Base-by-base conservation (phyloP, 2,329 filamentous ascomycete species). In the Aspergillus sp. region DNA sequence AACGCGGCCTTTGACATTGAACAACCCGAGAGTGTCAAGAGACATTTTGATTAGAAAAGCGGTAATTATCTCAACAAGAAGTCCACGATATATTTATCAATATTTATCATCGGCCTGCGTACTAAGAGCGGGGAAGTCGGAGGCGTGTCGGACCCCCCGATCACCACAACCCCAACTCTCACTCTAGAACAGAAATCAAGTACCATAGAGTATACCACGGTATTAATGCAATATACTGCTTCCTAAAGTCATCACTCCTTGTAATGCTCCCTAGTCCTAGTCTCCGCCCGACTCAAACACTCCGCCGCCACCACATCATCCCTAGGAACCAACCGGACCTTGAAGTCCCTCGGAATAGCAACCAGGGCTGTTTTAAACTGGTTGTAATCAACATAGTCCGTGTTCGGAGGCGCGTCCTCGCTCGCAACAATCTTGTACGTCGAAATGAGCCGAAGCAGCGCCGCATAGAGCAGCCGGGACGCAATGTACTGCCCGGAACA, bases 331-430 rank as follows among this genome's bases (percentile, higher is more conserved):
- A 87, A 68, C 64, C 74, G 81, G 5, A 86, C 79, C 64, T 83
- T 84, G 68, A 86, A 87, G 45, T 84, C 79, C 45, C 79, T 70
- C 1, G 84, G 84, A 51, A 87, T 86, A 0, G 84, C 84, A 12
- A 86, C 84, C 35, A 87, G 63, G 0, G 84, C 84, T 1, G 79
- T 81, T 70, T 86, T 86, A 63, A 85, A 80, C 64, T 82, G 77
- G 62, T 86, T 87, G 63, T 86, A 86, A 5, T 87, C 83, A 4
- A 86, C 80, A 60, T 86, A 86, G 65, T 86, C 83, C 0, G 83
- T 86, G 61, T 85, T 86, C 0, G 84, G 84, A 0, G 84, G 83
- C 44, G 79, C 71, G 0, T 68, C 79, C 73, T 82, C 70, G 41
- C 75, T 77, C 1, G 79, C 74, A 1, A 79, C 73, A 23, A 86